Conservation (phyloP, 2,329 filamentous ascomycete genomes). For the Penicillium freii region DNA sequence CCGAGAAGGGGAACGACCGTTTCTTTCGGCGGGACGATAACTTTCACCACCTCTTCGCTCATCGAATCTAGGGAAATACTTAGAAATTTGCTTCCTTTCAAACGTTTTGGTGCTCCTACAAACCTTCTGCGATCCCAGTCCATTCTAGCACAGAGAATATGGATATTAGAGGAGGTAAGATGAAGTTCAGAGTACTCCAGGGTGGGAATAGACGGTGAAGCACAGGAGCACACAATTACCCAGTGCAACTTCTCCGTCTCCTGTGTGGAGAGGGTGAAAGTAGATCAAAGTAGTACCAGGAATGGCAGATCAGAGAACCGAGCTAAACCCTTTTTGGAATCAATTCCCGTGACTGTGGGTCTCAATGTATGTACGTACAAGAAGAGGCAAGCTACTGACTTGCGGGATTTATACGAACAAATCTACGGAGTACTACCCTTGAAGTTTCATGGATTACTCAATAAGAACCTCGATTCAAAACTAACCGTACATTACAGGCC, state of each 20-base stretch:
- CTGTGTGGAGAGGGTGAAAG: background rate
- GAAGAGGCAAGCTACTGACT: background rate
- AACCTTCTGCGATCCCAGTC: conserved; percentile 48
- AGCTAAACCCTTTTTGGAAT: background rate
- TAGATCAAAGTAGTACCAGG: background rate
- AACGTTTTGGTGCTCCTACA: conserved; percentile 13
- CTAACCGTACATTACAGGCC: conserved; percentile 1
- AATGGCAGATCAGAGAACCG: background rate
- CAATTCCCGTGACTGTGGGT: background rate
- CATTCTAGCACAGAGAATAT: conserved; percentile 23
- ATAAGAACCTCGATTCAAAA: background rate
- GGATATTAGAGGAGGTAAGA: background rate
- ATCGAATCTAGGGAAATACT: conserved; percentile 33
- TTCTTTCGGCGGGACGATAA: conserved; percentile 40
- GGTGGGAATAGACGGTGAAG: background rate
- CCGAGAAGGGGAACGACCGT: conserved; percentile 36
- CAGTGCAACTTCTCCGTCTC: background rate
- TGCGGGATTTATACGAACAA: background rate
- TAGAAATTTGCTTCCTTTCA: conserved; percentile 5
- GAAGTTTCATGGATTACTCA: background rate
- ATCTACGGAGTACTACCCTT: too few relatives aligned
- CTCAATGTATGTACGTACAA: background rate
- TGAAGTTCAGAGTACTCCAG: background rate
- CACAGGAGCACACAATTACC: background rate
- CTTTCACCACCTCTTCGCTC: conserved; percentile 45